These are phyloP conservation scores for Jacaranda copaia DNA, from an alignment of 257 asterid species.

Conservation along the genomic window DNA sequence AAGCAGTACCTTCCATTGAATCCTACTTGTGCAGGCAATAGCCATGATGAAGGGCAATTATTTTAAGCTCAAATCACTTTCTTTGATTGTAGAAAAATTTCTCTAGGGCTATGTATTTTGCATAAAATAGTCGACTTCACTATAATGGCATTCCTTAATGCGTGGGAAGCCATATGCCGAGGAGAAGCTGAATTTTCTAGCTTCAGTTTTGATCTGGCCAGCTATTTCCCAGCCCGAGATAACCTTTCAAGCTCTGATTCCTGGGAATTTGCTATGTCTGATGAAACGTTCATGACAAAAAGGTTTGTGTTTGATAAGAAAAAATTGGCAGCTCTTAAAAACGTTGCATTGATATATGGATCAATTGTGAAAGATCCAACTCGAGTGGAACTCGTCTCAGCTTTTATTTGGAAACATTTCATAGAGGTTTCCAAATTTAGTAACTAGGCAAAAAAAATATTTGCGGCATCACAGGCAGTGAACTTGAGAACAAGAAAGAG, in stretches of 20 bases:
- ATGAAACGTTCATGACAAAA: neutral
- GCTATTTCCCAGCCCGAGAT: conserved; percentile 39
- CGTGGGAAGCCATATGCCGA: conserved; percentile 44
- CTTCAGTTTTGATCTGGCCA: conserved; percentile 30
- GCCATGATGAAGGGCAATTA: neutral
- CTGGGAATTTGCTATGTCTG: neutral
- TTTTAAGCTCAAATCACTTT: conserved; percentile 34
- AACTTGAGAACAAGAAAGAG: conserved; percentile 42
- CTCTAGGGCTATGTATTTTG: conserved; percentile 40
- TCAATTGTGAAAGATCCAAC: conserved; percentile 41
- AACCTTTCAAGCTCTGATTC: conserved; percentile 6
- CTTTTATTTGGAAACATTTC: conserved; percentile 44
- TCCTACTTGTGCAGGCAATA: neutral
- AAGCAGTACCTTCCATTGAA: conserved; percentile 28
- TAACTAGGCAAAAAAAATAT: neutral
- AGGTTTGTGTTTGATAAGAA: conserved; percentile 5
- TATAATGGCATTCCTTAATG: conserved; percentile 37
- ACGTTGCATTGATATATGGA: neutral
- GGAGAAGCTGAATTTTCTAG: neutral
- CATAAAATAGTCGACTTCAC: conserved; percentile 44
- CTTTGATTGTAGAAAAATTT: conserved; percentile 50
- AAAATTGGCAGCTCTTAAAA: neutral
- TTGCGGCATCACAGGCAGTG: conserved; percentile 34
- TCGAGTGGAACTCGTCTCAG: conserved; percentile 52
- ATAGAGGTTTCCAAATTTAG: conserved; percentile 19